These are phyloP conservation scores for Bigelowiella natans DNA, from an alignment of 78 protist genomes.

Conservation along the genomic window DNA sequence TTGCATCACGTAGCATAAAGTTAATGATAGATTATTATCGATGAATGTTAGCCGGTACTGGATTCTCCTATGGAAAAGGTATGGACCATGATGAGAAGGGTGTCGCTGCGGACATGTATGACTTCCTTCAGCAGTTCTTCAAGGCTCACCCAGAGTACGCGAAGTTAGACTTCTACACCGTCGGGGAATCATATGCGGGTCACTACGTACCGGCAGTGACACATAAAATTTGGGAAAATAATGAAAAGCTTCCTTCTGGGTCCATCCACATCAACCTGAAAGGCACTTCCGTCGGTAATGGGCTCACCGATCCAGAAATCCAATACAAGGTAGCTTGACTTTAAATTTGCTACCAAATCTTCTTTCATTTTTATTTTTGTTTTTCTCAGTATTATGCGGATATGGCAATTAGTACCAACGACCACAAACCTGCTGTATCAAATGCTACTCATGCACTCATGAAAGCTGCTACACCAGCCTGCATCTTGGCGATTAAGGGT, in stretches of 20 bases:
- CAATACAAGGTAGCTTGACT: no score
- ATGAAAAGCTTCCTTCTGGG: neutral
- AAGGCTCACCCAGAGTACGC: neutral
- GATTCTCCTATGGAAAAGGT: constrained; percentile 38
- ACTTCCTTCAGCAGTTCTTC: constrained; percentile 37
- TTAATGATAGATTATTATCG: no score
- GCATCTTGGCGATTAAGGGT: neutral
- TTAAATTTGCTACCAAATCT: no score
- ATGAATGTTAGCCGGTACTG: constrained; percentile 46
- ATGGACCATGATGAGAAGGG: constrained; percentile 28
- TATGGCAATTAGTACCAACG: constrained; percentile 13
- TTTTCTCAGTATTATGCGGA: constrained; percentile 16
- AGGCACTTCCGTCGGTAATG: constrained; percentile 47
- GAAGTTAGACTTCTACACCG: constrained; percentile 21
- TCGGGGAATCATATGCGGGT: constrained; percentile 63
- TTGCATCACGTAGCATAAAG: no score
- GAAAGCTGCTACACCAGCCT: neutral
- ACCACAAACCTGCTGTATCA: neutral
- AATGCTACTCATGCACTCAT: neutral
- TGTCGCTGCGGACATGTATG: constrained; percentile 42
- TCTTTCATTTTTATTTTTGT: no score
- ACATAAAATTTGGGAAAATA: neutral
- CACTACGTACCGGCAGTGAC: constrained; percentile 56
- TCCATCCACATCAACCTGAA: neutral
- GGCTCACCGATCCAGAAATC: constrained; percentile 37